A percentile compares a stretch with the other conserved stretches of the same genome.
phyloP scores from a whole-genome alignment of 176 grass and related monocot species.

The Zoysia japonica region DNA sequence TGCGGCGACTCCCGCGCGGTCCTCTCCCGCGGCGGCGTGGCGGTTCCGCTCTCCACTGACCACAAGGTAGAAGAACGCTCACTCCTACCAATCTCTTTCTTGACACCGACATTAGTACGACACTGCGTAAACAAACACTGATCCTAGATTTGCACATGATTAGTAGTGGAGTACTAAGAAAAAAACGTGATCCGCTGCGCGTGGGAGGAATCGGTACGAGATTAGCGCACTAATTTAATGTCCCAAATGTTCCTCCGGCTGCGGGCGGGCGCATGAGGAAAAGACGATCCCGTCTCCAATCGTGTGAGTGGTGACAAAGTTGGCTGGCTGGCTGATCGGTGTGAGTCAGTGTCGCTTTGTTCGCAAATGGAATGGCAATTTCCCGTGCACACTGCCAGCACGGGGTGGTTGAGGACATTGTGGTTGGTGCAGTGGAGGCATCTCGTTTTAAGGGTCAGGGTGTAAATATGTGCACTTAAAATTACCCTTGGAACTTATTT shows the following conservation, averaged over 20 bases:
- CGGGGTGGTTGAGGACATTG: constrained; percentile 8
- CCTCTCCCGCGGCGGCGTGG: constrained; percentile 58
- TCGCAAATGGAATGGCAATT: background rate
- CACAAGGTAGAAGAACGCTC: constrained; percentile 78
- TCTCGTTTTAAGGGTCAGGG: too few species aligned
- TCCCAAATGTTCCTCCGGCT: constrained; percentile 20
- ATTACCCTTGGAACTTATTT: too few species aligned
- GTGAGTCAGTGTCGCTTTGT: background rate
- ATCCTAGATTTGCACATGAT: background rate
- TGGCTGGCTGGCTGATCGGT: background rate
- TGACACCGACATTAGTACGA: background rate
- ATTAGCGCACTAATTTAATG: constrained; percentile 5
- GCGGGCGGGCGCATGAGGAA: background rate
- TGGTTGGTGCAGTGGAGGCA: constrained; percentile 1
- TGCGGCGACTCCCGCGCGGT: constrained; percentile 84
- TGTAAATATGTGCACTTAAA: too few species aligned
- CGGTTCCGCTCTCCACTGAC: constrained; percentile 69
- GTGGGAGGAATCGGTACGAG: background rate
- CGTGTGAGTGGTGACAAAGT: constrained; percentile 1
- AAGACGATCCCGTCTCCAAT: background rate
- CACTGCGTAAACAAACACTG: background rate
- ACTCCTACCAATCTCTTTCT: too few species aligned
- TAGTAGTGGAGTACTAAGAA: background rate
- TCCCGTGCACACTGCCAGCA: background rate
- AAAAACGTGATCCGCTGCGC: background rate